These are phyloP conservation scores for Przewalskia tangutica DNA, from an alignment of 257 asterid genomes.

Conservation along the genomic window DNA sequence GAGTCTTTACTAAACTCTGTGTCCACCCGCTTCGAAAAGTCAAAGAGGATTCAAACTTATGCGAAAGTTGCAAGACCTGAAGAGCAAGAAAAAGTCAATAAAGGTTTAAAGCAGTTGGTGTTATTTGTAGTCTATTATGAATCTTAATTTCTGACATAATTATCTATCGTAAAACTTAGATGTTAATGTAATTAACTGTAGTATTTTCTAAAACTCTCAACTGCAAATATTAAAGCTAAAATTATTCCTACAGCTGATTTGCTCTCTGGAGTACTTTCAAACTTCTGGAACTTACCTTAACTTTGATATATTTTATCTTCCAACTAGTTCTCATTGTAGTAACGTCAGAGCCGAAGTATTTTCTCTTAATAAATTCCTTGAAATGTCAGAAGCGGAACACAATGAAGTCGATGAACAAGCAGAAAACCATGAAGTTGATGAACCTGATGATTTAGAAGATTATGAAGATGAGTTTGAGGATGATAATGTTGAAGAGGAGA, in stretches of 20 bases:
- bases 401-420: conserved; percentile 3
- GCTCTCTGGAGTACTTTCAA: background rate
- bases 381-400: background rate
- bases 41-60: conserved; percentile 32
- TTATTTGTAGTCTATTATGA: background rate
- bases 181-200: background rate
- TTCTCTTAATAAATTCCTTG: background rate
- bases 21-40: conserved; percentile 57
- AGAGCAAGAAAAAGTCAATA: conserved; percentile 39
- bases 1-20: conserved; percentile 49
- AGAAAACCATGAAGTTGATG: background rate
- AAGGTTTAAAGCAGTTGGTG: background rate
- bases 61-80: conserved; percentile 35
- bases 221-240: background rate
- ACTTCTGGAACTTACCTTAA: background rate
- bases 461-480: conserved; percentile 29
- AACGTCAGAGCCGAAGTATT: background rate
- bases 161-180: background rate
- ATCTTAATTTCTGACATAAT: background rate
- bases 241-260: background rate
- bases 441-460: conserved; percentile 8
- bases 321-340: background rate
- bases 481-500: conserved; percentile 51
- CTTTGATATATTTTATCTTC: background rate
- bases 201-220: background rate